A percentile compares a stretch with the other conserved stretches of the same genome.
Evolutionary conservation across 1,284 basidiomycete species (phyloP).

Genomic region (Apiotrichum brassicae): DNA sequence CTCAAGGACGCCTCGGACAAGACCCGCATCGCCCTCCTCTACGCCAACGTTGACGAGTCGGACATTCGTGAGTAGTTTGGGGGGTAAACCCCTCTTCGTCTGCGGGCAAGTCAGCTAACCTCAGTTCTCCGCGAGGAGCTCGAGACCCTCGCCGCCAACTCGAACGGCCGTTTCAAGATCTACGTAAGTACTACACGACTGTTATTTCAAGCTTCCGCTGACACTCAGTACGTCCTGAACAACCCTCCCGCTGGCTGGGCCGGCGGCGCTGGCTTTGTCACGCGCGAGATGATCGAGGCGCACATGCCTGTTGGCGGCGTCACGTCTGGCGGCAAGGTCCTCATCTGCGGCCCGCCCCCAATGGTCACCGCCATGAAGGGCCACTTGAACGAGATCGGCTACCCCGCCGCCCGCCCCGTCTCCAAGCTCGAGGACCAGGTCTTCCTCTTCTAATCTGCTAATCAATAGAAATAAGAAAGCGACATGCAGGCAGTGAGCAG

Average conservation of each 20-base stretch:
- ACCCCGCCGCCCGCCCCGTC: slow-evolving; percentile 79
- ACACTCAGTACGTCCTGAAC: slow-evolving; percentile 63
- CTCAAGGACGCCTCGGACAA: slow-evolving; percentile 78
- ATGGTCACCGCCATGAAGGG: slow-evolving; percentile 99
- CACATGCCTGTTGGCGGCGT: slow-evolving; percentile 50
- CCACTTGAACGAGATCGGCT: slow-evolving; percentile 79
- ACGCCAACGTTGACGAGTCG: slow-evolving; percentile 88
- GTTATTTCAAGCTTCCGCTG: background rate
- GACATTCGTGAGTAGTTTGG: slow-evolving; percentile 57
- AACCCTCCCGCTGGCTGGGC: slow-evolving; percentile 82
- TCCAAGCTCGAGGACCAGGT: slow-evolving; percentile 91
- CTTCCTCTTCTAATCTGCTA: slow-evolving; percentile 46
- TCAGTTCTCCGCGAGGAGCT: slow-evolving; percentile 76
- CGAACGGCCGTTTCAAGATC: slow-evolving; percentile 65
- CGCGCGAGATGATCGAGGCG: slow-evolving; percentile 85
- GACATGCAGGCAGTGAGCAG: no score
- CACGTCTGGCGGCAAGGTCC: slow-evolving; percentile 58
- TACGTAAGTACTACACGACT: slow-evolving; percentile 48
- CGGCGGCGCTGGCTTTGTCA: slow-evolving; percentile 86
- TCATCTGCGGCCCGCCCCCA: slow-evolving; percentile 89
- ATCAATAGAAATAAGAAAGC: no score
- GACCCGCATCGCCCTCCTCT: slow-evolving; percentile 81
- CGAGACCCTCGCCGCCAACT: slow-evolving; percentile 55
- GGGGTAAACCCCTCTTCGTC: no score
- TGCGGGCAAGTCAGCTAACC: background rate